Evolutionary conservation across 2,329 filamentous ascomycete species (phyloP).

Genomic region (Hypoxylon sp.): DNA sequence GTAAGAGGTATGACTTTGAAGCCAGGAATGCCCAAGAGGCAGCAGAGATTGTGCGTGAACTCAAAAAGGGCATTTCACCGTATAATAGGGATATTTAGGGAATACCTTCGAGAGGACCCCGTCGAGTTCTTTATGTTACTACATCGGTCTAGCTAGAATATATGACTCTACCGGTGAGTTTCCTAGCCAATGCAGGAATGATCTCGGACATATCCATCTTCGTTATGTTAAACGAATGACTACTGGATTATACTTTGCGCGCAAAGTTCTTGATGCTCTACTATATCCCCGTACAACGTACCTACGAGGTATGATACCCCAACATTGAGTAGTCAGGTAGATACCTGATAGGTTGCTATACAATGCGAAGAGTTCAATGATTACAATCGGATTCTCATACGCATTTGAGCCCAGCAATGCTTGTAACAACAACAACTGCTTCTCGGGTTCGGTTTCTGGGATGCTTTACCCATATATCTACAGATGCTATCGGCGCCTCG

Average conservation of each 20-base stretch:
- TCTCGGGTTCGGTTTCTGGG: too few relatives aligned
- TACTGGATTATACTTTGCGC: neutral
- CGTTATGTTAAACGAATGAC: neutral
- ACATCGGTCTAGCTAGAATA: slow-evolving; percentile 14
- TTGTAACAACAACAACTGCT: neutral
- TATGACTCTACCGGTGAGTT: slow-evolving; percentile 19
- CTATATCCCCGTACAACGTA: neutral
- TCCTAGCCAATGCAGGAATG: slow-evolving; percentile 14
- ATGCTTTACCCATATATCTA: too few relatives aligned
- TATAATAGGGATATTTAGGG: slow-evolving; percentile 60
- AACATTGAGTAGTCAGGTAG: neutral
- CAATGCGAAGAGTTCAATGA: slow-evolving; percentile 13
- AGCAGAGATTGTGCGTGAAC: slow-evolving; percentile 82
- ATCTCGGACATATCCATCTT: neutral
- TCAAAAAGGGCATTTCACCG: slow-evolving; percentile 81
- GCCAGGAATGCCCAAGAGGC: slow-evolving; percentile 80
- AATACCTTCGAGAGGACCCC: slow-evolving; percentile 5
- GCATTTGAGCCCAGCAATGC: neutral
- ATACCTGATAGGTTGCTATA: neutral
- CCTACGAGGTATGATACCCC: neutral
- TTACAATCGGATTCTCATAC: neutral
- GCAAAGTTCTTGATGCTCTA: slow-evolving; percentile 10
- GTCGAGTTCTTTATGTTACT: neutral
- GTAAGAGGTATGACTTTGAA: slow-evolving; percentile 88
- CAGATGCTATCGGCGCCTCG: too few relatives aligned